These are phyloP conservation scores for Eucalyptus marginata DNA, from an alignment of 345 rosid genomes.

Conservation along the genomic window DNA sequence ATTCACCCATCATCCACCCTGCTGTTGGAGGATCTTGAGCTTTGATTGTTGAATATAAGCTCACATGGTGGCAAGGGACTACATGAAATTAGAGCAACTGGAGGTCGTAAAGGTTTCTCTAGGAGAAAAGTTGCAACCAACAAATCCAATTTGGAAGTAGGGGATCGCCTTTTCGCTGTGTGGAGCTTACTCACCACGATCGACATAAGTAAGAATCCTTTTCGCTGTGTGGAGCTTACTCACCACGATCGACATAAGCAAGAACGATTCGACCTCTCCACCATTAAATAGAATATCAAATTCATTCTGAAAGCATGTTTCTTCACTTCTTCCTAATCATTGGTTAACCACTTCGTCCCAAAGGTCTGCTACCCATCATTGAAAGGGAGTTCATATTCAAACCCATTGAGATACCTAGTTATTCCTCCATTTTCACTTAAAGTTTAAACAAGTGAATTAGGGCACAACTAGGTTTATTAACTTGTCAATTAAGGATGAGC, in stretches of 20 bases:
- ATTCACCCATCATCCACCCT: background rate
- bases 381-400: background rate
- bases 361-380: background rate
- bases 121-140: background rate
- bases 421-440: background rate
- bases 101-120: background rate
- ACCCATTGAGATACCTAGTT: background rate
- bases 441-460: background rate
- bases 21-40: background rate
- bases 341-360: background rate
- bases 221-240: background rate
- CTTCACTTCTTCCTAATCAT: background rate
- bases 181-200: background rate
- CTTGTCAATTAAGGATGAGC: background rate
- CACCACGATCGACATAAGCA: background rate
- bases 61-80: background rate
- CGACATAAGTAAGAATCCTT: background rate
- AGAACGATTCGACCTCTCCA: too few species aligned
- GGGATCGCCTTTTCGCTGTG: background rate
- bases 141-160: background rate
- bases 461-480: background rate
- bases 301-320: background rate
- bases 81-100: background rate
- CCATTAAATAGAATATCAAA: background rate
- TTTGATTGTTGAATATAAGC: background rate